phyloP scores from a whole-genome alignment of 441 rosid species.

The Adansonia madagascariensis region DNA sequence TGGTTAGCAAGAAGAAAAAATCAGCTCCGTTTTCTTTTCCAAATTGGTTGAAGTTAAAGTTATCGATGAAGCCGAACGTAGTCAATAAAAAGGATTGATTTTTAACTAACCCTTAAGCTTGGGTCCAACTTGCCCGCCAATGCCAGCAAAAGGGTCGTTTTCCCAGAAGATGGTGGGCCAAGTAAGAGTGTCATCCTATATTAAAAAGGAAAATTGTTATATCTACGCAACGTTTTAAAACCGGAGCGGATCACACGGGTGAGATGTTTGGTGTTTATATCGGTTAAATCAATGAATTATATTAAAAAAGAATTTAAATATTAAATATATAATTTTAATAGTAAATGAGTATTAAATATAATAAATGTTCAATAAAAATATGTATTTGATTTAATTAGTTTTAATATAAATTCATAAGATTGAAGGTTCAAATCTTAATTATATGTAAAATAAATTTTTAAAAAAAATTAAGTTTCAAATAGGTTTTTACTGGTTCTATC shows the following conservation, averaged over 20 bases:
- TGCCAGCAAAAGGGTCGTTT: slow-evolving; percentile 77
- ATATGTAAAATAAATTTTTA: too few relatives aligned
- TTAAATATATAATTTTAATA: too few relatives aligned
- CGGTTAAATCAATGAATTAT: too few relatives aligned
- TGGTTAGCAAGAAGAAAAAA: background rate
- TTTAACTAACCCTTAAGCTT: slow-evolving; percentile 43
- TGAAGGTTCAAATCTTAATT: too few relatives aligned
- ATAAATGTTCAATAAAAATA: too few relatives aligned
- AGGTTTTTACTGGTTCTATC: too few relatives aligned
- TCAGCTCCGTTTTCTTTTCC: background rate
- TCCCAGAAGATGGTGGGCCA: slow-evolving; percentile 92
- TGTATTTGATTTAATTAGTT: too few relatives aligned
- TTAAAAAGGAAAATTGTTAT: background rate
- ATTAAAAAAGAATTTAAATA: background rate
- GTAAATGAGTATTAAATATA: too few relatives aligned
- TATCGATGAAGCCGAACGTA: background rate
- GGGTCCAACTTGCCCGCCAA: slow-evolving; percentile 77
- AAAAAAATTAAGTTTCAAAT: too few relatives aligned
- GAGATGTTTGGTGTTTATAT: too few relatives aligned
- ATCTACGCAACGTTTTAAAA: background rate
- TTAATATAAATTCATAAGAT: too few relatives aligned
- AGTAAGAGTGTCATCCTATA: slow-evolving; percentile 72
- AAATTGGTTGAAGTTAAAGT: background rate
- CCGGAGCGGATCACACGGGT: too few relatives aligned
- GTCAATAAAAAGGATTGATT: background rate